Evolutionary conservation across 2,329 filamentous ascomycete species (phyloP), one percentile per base, ranked within the genome.

Genomic region (Colletotrichum phormii): DNA sequence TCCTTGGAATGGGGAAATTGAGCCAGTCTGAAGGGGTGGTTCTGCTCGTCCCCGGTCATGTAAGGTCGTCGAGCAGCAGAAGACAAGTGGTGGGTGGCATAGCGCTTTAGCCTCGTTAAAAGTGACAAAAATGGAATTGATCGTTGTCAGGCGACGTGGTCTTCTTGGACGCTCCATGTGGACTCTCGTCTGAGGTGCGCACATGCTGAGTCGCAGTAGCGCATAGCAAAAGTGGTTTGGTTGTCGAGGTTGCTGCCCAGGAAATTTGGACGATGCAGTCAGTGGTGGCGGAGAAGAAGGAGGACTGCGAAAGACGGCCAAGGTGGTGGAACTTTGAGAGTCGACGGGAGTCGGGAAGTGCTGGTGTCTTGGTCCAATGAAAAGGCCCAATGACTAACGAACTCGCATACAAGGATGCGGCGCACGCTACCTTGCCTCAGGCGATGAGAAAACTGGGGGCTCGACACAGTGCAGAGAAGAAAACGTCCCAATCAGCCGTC

Each of bases 391-490:
- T 73, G 66, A 73, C 71, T 71, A 73, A 73, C 66, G 55, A 55
- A 42, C 46, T 61, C 70, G 60, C 46, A 57, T 73, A 71, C 29
- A 62, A 73, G 66, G 67, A 73, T 73, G 67, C 71, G 60, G 71
- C 71, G 60, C 35, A 73, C 59, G 66, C 71, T 42, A 26, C 24
- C 24, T 26, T 26, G 24, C 24, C 24, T 26, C 3, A 68, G 57
- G 13, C 24, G 61, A 29, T 24, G 53, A 63, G 35, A 35, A 31
- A 9, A 58, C 49, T 33, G 15, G 64, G 58, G 31, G 64, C 55
- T 26, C 15, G 5, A 13, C 70, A 73, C 66, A 70, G 71, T 71
- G 71, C 46, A n/a, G 37, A 24, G 29, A 26, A n/a, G n/a, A 46
- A 15, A 18, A 26, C 15, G 42, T 31, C 54, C 66, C 22, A 70